Percentiles rank a stretch among this genome's conserved stretches.
Evolutionary conservation across 345 rosid species (phyloP).

Genomic region (Syzygium aromaticum): DNA sequence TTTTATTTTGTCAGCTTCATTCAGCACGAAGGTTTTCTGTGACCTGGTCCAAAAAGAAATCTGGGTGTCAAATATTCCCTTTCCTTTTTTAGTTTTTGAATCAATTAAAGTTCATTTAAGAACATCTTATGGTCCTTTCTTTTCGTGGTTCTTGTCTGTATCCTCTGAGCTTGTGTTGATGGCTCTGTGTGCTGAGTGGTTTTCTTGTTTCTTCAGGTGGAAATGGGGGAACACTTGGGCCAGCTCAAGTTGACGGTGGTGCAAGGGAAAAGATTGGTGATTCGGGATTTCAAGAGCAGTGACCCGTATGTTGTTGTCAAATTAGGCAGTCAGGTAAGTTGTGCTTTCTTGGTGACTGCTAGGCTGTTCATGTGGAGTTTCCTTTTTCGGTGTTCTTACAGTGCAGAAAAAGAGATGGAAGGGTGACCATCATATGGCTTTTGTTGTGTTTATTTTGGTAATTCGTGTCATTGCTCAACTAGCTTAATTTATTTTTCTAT

Average conservation of each 20-base stretch:
- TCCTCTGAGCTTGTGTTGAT: neutral
- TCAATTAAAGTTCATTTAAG: neutral
- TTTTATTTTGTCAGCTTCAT: neutral
- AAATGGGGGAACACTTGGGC: conserved; percentile 66
- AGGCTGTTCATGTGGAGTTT: neutral
- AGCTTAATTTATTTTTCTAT: neutral
- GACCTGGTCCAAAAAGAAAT: neutral
- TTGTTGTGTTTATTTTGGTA: neutral
- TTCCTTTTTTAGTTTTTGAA: neutral
- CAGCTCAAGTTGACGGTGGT: conserved; percentile 65
- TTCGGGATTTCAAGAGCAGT: conserved; percentile 92
- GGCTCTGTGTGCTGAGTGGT: neutral
- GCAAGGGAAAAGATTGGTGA: conserved; percentile 68
- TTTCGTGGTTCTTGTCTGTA: neutral
- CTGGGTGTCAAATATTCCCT: neutral
- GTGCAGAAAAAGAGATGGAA: neutral
- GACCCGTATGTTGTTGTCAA: conserved; percentile 96
- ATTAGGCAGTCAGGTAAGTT: conserved; percentile 67
- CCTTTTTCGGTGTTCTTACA: neutral
- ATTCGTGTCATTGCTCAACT: neutral
- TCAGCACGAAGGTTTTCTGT: neutral
- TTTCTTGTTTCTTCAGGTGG: neutral
- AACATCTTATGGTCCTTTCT: neutral
- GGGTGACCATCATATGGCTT: neutral
- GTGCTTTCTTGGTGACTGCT: neutral